phyloP scores from a whole-genome alignment of 1,284 basidiomycete species.

The Ceratobasidium sp. region DNA sequence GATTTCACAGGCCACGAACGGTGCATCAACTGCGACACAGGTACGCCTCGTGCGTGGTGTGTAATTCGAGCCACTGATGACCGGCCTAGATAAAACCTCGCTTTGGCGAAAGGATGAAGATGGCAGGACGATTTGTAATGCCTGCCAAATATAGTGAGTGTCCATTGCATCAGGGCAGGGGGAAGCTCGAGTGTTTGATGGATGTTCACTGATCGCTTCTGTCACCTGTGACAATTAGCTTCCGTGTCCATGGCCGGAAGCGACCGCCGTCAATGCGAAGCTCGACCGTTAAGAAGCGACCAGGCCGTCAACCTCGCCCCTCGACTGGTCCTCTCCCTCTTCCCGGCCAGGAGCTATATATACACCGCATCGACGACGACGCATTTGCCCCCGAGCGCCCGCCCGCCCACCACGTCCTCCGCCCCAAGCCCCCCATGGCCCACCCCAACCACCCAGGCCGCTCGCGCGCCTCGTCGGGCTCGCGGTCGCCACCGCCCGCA shows the following conservation, averaged over 20 bases:
- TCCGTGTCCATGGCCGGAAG: slow-evolving; percentile 37
- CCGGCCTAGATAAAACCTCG: slow-evolving; percentile 28
- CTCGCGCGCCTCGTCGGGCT: slow-evolving; percentile 16
- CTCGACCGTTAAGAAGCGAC: slow-evolving; percentile 34
- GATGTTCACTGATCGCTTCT: slow-evolving; percentile 34
- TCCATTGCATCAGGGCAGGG: slow-evolving; percentile 9
- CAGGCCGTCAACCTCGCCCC: slow-evolving; percentile 29
- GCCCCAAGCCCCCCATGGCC: slow-evolving; percentile 1
- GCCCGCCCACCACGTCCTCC: background rate
- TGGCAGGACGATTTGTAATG: slow-evolving; percentile 32
- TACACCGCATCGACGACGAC: slow-evolving; percentile 13
- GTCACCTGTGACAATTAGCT: slow-evolving; percentile 36
- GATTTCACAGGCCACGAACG: slow-evolving; percentile 15
- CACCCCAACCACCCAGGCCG: background rate
- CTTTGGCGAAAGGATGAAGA: slow-evolving; percentile 35
- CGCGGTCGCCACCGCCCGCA: slow-evolving; percentile 4
- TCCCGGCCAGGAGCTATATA: slow-evolving; percentile 13
- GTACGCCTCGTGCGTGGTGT: slow-evolving; percentile 23
- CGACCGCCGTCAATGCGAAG: slow-evolving; percentile 35
- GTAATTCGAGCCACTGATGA: slow-evolving; percentile 13
- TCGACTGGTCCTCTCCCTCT: slow-evolving; percentile 28
- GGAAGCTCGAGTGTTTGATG: slow-evolving; percentile 22
- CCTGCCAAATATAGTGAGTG: slow-evolving; percentile 36
- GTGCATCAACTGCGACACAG: slow-evolving; percentile 37
- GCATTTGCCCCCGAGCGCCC: background rate